phyloP scores from a whole-genome alignment of 768 basidiomycete genomes.

The Cyclocybe cylindracea region DNA sequence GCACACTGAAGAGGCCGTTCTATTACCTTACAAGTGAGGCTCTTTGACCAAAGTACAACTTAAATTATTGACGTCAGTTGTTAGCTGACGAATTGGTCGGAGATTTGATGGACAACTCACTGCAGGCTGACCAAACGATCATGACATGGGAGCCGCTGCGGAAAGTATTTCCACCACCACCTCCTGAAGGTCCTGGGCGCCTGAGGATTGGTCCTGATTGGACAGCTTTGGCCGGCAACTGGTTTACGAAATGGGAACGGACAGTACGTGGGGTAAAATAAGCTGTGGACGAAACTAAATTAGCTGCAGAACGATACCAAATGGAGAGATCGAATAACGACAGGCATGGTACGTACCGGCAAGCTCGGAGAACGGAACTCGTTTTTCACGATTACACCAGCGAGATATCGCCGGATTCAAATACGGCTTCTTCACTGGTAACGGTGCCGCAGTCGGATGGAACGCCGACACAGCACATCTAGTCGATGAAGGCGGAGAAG shows the following conservation, averaged over 20 bases:
- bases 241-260: constrained; percentile 42
- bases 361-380: neutral
- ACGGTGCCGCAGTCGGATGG: constrained; percentile 37
- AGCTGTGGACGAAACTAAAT: neutral
- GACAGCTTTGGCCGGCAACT: constrained; percentile 37
- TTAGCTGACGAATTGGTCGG: constrained; percentile 38
- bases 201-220: constrained; percentile 40
- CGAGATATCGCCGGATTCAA: constrained; percentile 36
- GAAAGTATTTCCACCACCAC: constrained; percentile 36
- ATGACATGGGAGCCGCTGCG: constrained; percentile 40
- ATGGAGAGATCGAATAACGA: constrained; percentile 35
- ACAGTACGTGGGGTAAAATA: constrained; percentile 24
- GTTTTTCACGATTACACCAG: constrained; percentile 10
- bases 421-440: constrained; percentile 37
- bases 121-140: constrained; percentile 37
- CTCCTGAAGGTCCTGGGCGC: constrained; percentile 34
- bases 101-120: constrained; percentile 37
- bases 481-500: constrained; percentile 37
- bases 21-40: constrained; percentile 36
- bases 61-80: neutral
- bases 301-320: constrained; percentile 30
- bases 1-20: constrained; percentile 35
- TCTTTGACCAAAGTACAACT: neutral
- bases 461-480: constrained; percentile 38
- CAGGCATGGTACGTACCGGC: constrained; percentile 31